These are phyloP conservation scores for Dianthus caryophyllus DNA, from an alignment of 148 eudicot species.

Conservation along the genomic window DNA sequence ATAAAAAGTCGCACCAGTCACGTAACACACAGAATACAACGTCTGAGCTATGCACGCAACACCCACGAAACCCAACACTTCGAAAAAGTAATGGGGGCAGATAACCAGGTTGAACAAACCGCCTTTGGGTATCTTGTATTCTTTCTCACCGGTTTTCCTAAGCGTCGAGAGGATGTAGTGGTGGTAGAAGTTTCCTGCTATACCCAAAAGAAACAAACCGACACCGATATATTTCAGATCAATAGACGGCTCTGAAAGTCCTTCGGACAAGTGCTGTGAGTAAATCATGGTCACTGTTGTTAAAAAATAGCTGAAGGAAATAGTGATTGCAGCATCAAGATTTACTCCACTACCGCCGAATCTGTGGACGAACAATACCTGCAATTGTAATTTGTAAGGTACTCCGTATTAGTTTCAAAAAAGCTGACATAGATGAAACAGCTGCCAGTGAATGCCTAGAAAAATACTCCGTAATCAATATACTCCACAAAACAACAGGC, in stretches of 20 bases:
- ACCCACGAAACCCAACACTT: slow-evolving; percentile 46
- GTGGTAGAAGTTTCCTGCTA: slow-evolving; percentile 47
- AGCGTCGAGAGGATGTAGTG: slow-evolving; percentile 37
- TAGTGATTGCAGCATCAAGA: slow-evolving; percentile 20
- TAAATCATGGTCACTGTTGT: slow-evolving; percentile 35
- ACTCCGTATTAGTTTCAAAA: slow-evolving; percentile 5
- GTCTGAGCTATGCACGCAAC: slow-evolving; percentile 53
- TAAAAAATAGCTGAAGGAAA: slow-evolving; percentile 29
- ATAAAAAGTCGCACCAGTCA: slow-evolving; percentile 34
- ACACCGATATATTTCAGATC: slow-evolving; percentile 35
- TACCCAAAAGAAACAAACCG: slow-evolving; percentile 33
- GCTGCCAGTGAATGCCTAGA: background rate
- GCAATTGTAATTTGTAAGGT: background rate
- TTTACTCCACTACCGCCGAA: slow-evolving; percentile 36
- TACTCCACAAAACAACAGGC: too few species aligned
- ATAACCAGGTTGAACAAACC: slow-evolving; percentile 48
- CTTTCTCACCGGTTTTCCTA: slow-evolving; percentile 38
- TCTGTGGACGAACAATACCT: slow-evolving; percentile 46
- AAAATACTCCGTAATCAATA: too few species aligned
- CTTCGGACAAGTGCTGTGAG: slow-evolving; percentile 28
- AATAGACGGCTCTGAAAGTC: slow-evolving; percentile 34
- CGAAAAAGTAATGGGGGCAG: slow-evolving; percentile 65
- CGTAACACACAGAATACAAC: slow-evolving; percentile 31
- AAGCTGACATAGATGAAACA: background rate
- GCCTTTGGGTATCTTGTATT: slow-evolving; percentile 57